These are phyloP conservation scores for Cyberlindnera bimundalis DNA, from an alignment of 805 yeast genomes.

Conservation along the genomic window DNA sequence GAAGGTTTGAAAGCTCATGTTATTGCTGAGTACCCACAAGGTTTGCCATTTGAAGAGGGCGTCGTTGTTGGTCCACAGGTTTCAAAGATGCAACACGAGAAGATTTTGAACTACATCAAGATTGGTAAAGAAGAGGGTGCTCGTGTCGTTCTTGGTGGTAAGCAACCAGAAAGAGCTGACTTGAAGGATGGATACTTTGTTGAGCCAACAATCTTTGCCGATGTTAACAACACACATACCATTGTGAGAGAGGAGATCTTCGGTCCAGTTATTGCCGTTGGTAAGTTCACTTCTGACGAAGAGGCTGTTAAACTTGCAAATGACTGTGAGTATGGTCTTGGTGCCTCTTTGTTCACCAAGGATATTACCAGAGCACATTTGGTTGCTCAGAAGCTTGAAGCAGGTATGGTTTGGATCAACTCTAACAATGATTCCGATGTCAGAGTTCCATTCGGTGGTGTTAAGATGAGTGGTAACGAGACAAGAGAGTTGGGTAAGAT, in stretches of 20 bases:
- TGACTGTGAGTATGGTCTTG: conserved; percentile 43
- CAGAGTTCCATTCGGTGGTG: conserved; percentile 67
- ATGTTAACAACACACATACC: conserved; percentile 37
- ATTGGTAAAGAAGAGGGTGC: conserved; percentile 55
- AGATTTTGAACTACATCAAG: conserved; percentile 42
- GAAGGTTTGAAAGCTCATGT: conserved; percentile 36
- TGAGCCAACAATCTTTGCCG: conserved; percentile 47
- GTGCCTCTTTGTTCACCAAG: conserved; percentile 42
- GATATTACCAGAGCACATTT: conserved; percentile 37
- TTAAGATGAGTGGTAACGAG: conserved; percentile 63
- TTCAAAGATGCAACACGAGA: conserved; percentile 46
- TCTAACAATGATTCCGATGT: conserved; percentile 54
- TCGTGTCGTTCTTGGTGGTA: conserved; percentile 44
- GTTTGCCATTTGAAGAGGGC: conserved; percentile 41
- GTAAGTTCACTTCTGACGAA: conserved; percentile 40
- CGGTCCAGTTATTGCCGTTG: conserved; percentile 49
- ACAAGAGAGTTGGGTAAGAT: conserved; percentile 61
- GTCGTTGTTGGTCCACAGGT: conserved; percentile 54
- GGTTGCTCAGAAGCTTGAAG: conserved; percentile 39
- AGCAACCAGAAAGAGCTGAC: conserved; percentile 28
- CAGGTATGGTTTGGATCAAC: conserved; percentile 57
- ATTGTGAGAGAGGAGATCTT: conserved; percentile 48
- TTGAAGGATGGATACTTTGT: conserved; percentile 35
- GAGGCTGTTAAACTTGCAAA: conserved; percentile 44
- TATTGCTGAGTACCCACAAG: conserved; percentile 37